Conservation (phyloP, 345 rosid genomes). For the Acer yangbiense region DNA sequence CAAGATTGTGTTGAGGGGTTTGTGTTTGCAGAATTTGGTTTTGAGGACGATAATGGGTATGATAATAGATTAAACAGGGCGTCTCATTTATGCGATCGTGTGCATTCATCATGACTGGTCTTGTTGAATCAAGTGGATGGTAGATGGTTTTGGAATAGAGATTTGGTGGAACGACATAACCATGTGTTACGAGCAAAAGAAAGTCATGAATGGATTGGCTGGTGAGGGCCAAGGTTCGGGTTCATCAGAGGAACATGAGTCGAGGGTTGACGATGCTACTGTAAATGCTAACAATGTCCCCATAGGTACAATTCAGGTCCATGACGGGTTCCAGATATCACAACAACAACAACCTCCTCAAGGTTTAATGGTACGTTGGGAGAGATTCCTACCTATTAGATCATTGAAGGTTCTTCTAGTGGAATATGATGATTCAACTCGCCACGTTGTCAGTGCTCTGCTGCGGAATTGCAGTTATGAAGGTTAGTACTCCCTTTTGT, state of each 20-base stretch:
- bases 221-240: slow-evolving; percentile 42
- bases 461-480: slow-evolving; percentile 83
- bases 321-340: slow-evolving; percentile 32
- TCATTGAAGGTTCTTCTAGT: slow-evolving; percentile 81
- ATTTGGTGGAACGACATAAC: slow-evolving; percentile 3
- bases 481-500: slow-evolving; percentile 41
- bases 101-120: slow-evolving; percentile 30
- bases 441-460: slow-evolving; percentile 71
- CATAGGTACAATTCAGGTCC: slow-evolving; percentile 30
- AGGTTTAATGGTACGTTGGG: slow-evolving; percentile 55
- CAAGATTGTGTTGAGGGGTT: slow-evolving; percentile 26
- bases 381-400: slow-evolving; percentile 71
- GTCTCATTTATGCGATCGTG: slow-evolving; percentile 20
- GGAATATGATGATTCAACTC: slow-evolving; percentile 77
- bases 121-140: slow-evolving; percentile 44
- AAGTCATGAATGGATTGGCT: slow-evolving; percentile 37
- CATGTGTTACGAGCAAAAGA: slow-evolving; percentile 53
- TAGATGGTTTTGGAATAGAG: slow-evolving; percentile 21
- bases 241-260: slow-evolving; percentile 52
- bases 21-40: slow-evolving; percentile 24
- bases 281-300: slow-evolving; percentile 34
- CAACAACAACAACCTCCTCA: slow-evolving; percentile 50
- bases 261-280: slow-evolving; percentile 37
- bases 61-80: slow-evolving; percentile 24
- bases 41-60: slow-evolving; percentile 12